Evolutionary conservation across 2,329 filamentous ascomycete genomes (phyloP).

Genomic region (Epichloe baconii): DNA sequence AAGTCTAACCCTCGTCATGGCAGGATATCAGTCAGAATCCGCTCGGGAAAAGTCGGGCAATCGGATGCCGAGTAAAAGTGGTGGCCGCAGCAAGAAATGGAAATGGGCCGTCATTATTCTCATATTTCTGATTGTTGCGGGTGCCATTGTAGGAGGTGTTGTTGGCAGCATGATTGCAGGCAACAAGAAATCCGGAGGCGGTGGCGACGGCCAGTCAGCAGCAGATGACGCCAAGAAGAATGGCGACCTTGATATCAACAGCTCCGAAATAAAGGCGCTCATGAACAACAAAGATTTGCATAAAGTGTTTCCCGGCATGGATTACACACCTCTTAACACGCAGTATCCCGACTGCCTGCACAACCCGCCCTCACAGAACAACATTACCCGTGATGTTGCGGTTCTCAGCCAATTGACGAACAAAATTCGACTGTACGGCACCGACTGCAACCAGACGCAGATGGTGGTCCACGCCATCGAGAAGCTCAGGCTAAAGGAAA

Average conservation of each 20-base stretch:
- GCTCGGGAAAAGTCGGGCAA: slow-evolving; percentile 9
- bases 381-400: slow-evolving; percentile 82
- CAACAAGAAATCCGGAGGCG: slow-evolving; percentile 24
- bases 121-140: slow-evolving; percentile 52
- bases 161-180: slow-evolving; percentile 59
- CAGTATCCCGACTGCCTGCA: slow-evolving; percentile 76
- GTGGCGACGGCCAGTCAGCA: slow-evolving; percentile 31
- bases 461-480: slow-evolving; percentile 80
- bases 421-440: slow-evolving; percentile 79
- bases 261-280: slow-evolving; percentile 64
- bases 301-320: slow-evolving; percentile 89
- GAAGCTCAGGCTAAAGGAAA: slow-evolving; percentile 53
- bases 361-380: slow-evolving; percentile 79
- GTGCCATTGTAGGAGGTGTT: slow-evolving; percentile 60
- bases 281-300: slow-evolving; percentile 72
- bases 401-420: slow-evolving; percentile 85
- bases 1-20: neutral
- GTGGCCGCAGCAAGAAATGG: slow-evolving; percentile 48
- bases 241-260: slow-evolving; percentile 62
- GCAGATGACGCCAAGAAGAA: slow-evolving; percentile 46
- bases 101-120: slow-evolving; percentile 55
- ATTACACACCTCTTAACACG: slow-evolving; percentile 84
- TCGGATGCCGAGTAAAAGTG: slow-evolving; percentile 26
- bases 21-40: slow-evolving; percentile 1
- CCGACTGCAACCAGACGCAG: slow-evolving; percentile 93